phyloP scores from a whole-genome alignment of 257 asterid species.

The Mentha longifolia region DNA sequence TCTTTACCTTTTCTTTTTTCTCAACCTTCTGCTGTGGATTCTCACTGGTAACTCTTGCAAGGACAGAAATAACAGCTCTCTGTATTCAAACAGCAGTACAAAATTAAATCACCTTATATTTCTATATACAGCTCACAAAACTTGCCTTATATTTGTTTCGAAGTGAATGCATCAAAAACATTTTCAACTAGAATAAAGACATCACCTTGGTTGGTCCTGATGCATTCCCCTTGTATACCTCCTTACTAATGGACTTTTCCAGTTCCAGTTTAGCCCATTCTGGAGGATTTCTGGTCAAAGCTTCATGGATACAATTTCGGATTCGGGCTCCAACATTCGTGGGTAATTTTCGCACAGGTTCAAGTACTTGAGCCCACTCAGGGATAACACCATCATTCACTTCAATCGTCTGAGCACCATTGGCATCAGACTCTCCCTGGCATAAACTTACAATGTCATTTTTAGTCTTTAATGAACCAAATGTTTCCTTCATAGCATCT shows the following conservation, averaged over 20 bases:
- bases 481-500: conserved; percentile 78
- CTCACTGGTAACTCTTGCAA: conserved; percentile 59
- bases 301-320: conserved; percentile 77
- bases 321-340: conserved; percentile 98
- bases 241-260: conserved; percentile 92
- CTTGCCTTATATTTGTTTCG: background rate
- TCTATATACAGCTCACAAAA: background rate
- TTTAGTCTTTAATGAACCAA: conserved; percentile 64
- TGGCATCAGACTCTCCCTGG: conserved; percentile 54
- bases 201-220: conserved; percentile 99
- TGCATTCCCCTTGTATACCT: conserved; percentile 97
- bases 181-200: conserved; percentile 26
- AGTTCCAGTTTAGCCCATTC: conserved; percentile 81
- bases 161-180: conserved; percentile 17
- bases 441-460: conserved; percentile 50
- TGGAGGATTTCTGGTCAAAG: conserved; percentile 77
- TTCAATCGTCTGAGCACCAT: conserved; percentile 50
- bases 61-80: conserved; percentile 91
- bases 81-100: conserved; percentile 45
- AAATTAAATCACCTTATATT: conserved; percentile 24
- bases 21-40: conserved; percentile 60
- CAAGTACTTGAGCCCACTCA: conserved; percentile 90
- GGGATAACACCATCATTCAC: conserved; percentile 60
- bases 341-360: conserved; percentile 95
- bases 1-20: conserved; percentile 67